Conservation (phyloP, 2,329 filamentous ascomycete species). For the Xylaria sp. region DNA sequence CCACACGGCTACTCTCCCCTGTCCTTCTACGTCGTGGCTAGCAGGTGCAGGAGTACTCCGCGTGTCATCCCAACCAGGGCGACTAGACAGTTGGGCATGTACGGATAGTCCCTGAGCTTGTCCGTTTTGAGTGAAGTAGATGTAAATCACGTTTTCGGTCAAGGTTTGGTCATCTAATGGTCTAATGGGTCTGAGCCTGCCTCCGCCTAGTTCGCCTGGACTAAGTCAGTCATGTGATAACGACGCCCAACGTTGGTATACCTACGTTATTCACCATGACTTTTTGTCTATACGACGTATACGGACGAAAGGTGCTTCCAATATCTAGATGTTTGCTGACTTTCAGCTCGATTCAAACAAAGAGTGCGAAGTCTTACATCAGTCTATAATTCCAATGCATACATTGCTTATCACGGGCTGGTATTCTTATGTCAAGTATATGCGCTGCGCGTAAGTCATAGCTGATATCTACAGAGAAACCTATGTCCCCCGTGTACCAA, state of each 20-base stretch:
- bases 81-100: not conserved
- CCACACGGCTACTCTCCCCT: constrained; percentile 6
- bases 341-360: not conserved
- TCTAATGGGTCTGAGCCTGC: not conserved
- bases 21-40: not conserved
- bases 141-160: constrained; percentile 1
- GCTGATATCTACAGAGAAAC: not conserved
- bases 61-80: constrained; percentile 1
- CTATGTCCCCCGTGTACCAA: not conserved
- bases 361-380: constrained; percentile 1
- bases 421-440: constrained; percentile 16
- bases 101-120: not conserved
- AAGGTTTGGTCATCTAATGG: not conserved
- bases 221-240: not conserved
- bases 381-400: constrained; percentile 4
- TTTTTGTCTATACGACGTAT: not conserved
- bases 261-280: not conserved
- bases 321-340: not conserved
- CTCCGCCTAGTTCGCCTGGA: not conserved
- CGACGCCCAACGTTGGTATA: not conserved
- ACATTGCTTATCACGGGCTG: constrained; percentile 17
- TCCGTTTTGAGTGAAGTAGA: constrained; percentile 1
- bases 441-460: not conserved
- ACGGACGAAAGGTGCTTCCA: not conserved
- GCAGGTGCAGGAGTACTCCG: not conserved